phyloP scores from a whole-genome alignment of 148 eudicot species.

The Dysphania ambrosioides region DNA sequence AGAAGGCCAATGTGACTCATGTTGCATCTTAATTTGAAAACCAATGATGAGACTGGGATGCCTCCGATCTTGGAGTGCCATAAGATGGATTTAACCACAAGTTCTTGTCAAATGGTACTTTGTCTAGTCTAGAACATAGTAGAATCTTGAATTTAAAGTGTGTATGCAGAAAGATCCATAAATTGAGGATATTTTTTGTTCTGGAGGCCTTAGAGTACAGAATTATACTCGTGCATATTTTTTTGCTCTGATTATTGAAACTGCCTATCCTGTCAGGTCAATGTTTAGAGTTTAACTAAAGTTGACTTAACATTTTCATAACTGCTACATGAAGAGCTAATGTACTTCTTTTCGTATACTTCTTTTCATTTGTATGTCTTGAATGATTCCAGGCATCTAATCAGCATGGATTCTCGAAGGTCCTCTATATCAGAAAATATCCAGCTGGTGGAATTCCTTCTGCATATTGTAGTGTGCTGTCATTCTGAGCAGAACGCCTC shows the following conservation, averaged over 20 bases:
- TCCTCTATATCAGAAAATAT: constrained; percentile 43
- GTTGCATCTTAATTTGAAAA: too few species aligned
- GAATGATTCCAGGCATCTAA: constrained; percentile 49
- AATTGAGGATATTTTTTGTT: background rate
- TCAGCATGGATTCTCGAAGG: constrained; percentile 44
- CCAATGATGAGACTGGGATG: too few species aligned
- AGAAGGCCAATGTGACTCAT: too few species aligned
- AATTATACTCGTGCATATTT: too few species aligned
- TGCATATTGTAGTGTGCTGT: constrained; percentile 46
- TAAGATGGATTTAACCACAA: too few species aligned
- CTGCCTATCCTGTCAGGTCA: background rate
- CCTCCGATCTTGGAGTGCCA: too few species aligned
- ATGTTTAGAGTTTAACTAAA: background rate
- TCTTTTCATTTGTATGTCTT: constrained; percentile 7
- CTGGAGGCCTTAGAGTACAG: background rate
- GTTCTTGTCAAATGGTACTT: background rate
- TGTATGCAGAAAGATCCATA: background rate
- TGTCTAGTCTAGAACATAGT: background rate
- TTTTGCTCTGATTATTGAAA: background rate
- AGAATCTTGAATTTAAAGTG: background rate
- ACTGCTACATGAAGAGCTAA: background rate
- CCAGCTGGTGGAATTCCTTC: constrained; percentile 60
- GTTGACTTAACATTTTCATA: background rate
- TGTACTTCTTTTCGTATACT: background rate
- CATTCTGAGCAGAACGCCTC: constrained; percentile 43